Conservation (phyloP, 139 green algal species). For the Ettlia oleoabundans region DNA sequence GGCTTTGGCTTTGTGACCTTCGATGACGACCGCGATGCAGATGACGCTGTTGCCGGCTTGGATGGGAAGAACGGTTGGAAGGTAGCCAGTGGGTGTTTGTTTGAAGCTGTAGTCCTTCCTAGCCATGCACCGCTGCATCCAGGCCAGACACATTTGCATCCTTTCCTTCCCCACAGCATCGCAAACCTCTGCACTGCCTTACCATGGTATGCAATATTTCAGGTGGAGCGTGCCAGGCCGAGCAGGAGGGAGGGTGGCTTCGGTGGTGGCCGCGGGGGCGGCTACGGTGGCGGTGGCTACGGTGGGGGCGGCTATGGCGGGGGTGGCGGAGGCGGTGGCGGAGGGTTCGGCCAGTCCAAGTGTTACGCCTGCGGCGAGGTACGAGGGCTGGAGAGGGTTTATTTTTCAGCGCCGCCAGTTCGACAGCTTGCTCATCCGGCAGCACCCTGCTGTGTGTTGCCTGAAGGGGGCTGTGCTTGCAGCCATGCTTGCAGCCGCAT, state of each 20-base stretch:
- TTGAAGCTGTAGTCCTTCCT: background rate
- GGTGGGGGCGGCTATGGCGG: slow-evolving; percentile 16
- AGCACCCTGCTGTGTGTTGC: too few relatives aligned
- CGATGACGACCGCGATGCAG: slow-evolving; percentile 73
- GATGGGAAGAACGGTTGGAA: slow-evolving; percentile 55
- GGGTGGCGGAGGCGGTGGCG: background rate
- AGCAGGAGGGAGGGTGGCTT: slow-evolving; percentile 11
- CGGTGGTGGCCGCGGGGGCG: slow-evolving; percentile 19
- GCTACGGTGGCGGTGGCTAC: background rate
- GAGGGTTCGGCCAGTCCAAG: slow-evolving; percentile 11
- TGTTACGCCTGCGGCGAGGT: slow-evolving; percentile 42
- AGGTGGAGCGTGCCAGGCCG: slow-evolving; percentile 26
- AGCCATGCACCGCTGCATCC: background rate
- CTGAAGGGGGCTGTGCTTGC: too few relatives aligned
- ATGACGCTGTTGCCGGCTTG: slow-evolving; percentile 74
- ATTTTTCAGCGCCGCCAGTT: too few relatives aligned
- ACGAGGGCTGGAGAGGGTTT: background rate
- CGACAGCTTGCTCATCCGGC: too few relatives aligned
- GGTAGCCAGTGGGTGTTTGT: background rate
- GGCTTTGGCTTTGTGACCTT: slow-evolving; percentile 88
- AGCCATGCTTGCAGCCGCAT: too few relatives aligned
- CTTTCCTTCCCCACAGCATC: background rate
- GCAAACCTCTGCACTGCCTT: background rate
- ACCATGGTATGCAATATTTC: too few relatives aligned
- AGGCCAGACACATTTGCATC: background rate